phyloP scores from a whole-genome alignment of 2,329 filamentous ascomycete genomes.

The Talaromyces albobiverticillius region DNA sequence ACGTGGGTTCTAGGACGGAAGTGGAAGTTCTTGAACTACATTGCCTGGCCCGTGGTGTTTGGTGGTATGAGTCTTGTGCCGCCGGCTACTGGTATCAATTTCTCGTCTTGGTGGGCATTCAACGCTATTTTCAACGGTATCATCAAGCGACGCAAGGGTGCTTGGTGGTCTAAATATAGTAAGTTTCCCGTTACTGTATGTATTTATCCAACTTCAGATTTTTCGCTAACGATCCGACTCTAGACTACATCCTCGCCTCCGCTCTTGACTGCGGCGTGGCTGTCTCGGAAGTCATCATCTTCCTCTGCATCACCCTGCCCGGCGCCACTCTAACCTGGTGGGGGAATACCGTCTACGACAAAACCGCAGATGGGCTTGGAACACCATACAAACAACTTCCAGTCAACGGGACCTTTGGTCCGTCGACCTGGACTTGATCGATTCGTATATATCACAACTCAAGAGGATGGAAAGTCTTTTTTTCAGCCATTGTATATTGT shows the following conservation, averaged over 20 bases:
- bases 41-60: conserved; percentile 67
- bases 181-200: no score
- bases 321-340: conserved; percentile 40
- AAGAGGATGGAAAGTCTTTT: no score
- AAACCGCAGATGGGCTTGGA: conserved; percentile 42
- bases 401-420: conserved; percentile 9
- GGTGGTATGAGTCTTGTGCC: conserved; percentile 64
- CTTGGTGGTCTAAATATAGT: conserved; percentile 52
- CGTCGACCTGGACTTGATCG: conserved; percentile 10
- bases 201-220: background rate
- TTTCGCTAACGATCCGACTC: background rate
- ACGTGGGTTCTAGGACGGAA: conserved; percentile 59
- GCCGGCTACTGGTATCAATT: conserved; percentile 67
- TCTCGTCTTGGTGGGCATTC: conserved; percentile 63
- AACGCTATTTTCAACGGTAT: conserved; percentile 48
- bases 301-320: conserved; percentile 44
- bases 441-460: background rate
- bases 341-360: conserved; percentile 38
- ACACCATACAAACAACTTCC: conserved; percentile 28
- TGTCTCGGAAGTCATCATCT: conserved; percentile 43
- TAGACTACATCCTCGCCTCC: conserved; percentile 44
- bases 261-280: conserved; percentile 43
- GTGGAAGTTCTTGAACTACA: conserved; percentile 61
- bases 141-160: conserved; percentile 40
- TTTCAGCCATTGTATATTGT: no score